Base-by-base conservation (phyloP, 2,329 filamentous ascomycete species). In the Verticillium albo-atrum region DNA sequence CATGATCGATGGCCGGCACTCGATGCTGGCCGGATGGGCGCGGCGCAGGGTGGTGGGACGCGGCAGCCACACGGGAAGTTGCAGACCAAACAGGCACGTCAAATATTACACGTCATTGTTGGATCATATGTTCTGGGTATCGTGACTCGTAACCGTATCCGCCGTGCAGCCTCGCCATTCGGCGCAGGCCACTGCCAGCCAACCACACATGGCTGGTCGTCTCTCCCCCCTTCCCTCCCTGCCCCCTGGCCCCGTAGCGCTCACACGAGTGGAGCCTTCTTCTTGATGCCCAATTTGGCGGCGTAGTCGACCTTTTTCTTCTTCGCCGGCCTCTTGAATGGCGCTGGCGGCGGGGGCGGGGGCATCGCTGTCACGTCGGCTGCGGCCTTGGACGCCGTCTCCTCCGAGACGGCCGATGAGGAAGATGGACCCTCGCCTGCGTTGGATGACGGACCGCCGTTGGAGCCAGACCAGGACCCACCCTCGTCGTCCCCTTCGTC, bases 241-340 rank as follows among this genome's bases (percentile, higher is more conserved):
- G n/a, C n/a, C n/a, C n/a, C n/a, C n/a, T n/a, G n/a, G n/a, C n/a
- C n/a, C n/a, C n/a, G 30, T 14, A 32, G 30, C 10, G 27, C n/a
- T 61, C 27, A 87, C 4, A 86, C 81, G 20, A 88, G 68, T 1
- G 82, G 78, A 17, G 82, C 78, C 75, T 92, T 94, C 81, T 91
- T 95, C 79, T 97, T 97, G 68, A 97, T 93, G 1, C 93, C 92
- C 55, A 97, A 74, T 25, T 88, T 78, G 15, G 89, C 87, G 1
- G 86, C 79, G 60, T 89, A 84, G 61, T 95, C 87, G 74, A 95
- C 96, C 78, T 97, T 98, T 77, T 91, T 89, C 77, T 96, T 97
- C 55, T 89, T 81, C 51, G 87, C 84, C 37, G 37, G 37, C 61
- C 90, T 82, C 72, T 90, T 89, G 69, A 94, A 96, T 0, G 85